Evolutionary conservation across 257 asterid species (phyloP).

Genomic region (Ehretia macrophylla): DNA sequence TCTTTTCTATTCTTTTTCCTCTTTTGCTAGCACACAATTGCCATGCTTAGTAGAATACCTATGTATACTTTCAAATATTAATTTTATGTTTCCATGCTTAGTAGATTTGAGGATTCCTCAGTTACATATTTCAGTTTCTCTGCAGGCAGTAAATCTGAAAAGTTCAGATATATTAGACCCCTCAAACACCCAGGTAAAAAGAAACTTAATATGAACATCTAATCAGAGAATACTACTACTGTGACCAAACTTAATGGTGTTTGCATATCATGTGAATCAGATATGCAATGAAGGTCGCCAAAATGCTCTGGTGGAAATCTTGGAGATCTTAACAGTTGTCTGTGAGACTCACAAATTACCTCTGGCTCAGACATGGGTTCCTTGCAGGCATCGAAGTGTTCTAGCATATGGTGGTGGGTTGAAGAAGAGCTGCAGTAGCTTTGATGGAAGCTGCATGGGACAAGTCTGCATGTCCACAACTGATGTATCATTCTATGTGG

Average conservation of each 20-base stretch:
- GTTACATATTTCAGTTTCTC: constrained; percentile 29
- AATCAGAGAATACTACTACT: not conserved
- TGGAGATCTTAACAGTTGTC: constrained; percentile 80
- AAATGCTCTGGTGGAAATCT: constrained; percentile 43
- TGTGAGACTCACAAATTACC: constrained; percentile 87
- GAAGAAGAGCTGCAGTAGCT: constrained; percentile 86
- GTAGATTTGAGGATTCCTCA: not conserved
- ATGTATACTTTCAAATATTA: too few species aligned
- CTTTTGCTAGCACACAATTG: not conserved
- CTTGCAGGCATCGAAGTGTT: constrained; percentile 78
- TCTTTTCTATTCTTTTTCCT: too few species aligned
- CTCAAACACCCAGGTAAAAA: constrained; percentile 61
- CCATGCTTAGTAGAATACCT: not conserved
- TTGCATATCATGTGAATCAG: constrained; percentile 33
- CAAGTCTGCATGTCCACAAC: constrained; percentile 87
- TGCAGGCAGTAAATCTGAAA: constrained; percentile 92
- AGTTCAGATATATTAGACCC: constrained; percentile 84
- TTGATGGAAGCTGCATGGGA: constrained; percentile 96
- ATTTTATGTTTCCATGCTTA: not conserved
- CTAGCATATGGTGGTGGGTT: constrained; percentile 81
- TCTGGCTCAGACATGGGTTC: constrained; percentile 96
- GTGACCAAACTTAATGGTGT: not conserved
- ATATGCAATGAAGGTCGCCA: constrained; percentile 91
- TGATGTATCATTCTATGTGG: constrained; percentile 74
- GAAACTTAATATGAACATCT: constrained; percentile 7